phyloP scores from a whole-genome alignment of 169 alveolate genomes.

The Plasmodium knowlesi region DNA sequence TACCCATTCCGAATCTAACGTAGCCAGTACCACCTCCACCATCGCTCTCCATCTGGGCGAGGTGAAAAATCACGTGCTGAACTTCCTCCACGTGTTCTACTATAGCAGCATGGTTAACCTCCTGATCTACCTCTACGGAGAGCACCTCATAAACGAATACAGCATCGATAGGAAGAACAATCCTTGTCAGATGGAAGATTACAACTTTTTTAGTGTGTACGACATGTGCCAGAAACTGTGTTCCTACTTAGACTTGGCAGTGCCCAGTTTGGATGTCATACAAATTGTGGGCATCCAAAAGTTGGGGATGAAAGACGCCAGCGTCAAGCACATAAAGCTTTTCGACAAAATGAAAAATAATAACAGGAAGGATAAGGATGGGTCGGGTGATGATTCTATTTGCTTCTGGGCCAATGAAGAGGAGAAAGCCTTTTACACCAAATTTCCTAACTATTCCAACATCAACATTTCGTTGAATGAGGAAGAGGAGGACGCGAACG shows the following conservation, averaged over 20 bases:
- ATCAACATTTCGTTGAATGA: slow-evolving; percentile 28
- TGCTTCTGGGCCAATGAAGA: slow-evolving; percentile 30
- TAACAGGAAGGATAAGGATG: slow-evolving; percentile 24
- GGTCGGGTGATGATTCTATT: background rate
- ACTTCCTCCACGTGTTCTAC: slow-evolving; percentile 5
- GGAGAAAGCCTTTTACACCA: slow-evolving; percentile 39
- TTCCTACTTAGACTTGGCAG: background rate
- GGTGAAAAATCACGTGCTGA: background rate
- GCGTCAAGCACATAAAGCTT: slow-evolving; percentile 26
- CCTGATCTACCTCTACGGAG: slow-evolving; percentile 36
- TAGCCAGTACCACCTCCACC: background rate
- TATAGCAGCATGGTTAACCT: background rate
- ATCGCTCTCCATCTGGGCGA: background rate
- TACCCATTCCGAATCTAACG: background rate
- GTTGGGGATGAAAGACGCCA: slow-evolving; percentile 39
- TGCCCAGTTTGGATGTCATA: slow-evolving; percentile 4
- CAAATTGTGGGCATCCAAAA: slow-evolving; percentile 42
- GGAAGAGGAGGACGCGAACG: slow-evolving; percentile 3
- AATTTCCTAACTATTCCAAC: slow-evolving; percentile 48
- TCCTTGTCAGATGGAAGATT: background rate
- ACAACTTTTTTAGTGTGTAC: slow-evolving; percentile 39
- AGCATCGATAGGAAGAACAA: background rate
- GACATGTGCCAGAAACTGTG: slow-evolving; percentile 25
- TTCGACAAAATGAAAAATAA: slow-evolving; percentile 32
- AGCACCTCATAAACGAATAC: slow-evolving; percentile 48